A percentile compares a stretch with the other conserved stretches of the same genome.
These are phyloP conservation scores for Penicillium nordicum DNA, from an alignment of 2,329 filamentous ascomycete genomes.

Conservation along the genomic window DNA sequence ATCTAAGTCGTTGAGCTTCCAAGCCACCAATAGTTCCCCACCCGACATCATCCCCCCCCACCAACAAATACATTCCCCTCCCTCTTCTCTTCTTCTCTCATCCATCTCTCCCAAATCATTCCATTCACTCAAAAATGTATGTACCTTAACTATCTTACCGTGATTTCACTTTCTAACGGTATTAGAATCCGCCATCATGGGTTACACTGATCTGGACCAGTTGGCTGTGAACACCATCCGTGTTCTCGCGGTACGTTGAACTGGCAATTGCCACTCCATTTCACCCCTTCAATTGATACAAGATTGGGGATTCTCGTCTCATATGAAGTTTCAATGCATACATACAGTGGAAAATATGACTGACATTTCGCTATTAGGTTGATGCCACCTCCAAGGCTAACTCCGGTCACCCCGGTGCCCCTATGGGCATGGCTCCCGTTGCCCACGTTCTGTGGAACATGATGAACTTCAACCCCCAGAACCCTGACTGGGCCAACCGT, in stretches of 20 bases:
- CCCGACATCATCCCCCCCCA: conserved; percentile 32
- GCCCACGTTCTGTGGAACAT: conserved; percentile 98
- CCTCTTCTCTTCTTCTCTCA: conserved; percentile 19
- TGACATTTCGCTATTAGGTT: conserved; percentile 57
- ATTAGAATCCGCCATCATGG: conserved; percentile 61
- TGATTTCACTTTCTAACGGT: conserved; percentile 13
- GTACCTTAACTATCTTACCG: background rate
- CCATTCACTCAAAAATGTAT: conserved; percentile 15
- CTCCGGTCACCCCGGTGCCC: conserved; percentile 97
- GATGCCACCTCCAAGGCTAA: conserved; percentile 96
- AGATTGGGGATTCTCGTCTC: background rate
- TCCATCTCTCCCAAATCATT: conserved; percentile 17
- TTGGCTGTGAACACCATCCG: conserved; percentile 98
- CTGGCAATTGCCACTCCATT: background rate
- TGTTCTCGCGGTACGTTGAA: conserved; percentile 77
- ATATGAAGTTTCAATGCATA: background rate
- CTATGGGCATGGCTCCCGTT: conserved; percentile 93
- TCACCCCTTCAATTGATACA: conserved; percentile 2
- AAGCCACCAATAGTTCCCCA: conserved; percentile 2
- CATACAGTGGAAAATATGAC: background rate
- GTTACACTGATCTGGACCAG: conserved; percentile 81
- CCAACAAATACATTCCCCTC: conserved; percentile 30
- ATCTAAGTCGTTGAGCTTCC: background rate
- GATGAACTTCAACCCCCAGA: conserved; percentile 99
- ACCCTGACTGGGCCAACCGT: conserved; percentile 93